phyloP scores from a whole-genome alignment of 345 rosid genomes.

The Brassica rapa region DNA sequence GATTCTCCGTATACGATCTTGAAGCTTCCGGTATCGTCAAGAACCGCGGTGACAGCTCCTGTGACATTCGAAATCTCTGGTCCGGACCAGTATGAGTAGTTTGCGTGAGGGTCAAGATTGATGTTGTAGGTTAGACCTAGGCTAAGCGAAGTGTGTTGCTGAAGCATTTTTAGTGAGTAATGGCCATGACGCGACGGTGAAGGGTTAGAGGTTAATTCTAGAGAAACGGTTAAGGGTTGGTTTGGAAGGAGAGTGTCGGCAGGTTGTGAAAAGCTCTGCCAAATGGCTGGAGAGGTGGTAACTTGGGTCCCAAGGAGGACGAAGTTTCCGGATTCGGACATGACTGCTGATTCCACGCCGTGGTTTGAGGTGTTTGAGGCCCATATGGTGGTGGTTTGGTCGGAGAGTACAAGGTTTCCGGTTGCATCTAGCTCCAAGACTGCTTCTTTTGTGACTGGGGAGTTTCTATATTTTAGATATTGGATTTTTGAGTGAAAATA shows the following conservation, averaged over 20 bases:
- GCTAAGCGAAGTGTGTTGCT: constrained; percentile 80
- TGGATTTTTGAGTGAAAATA: constrained; percentile 41
- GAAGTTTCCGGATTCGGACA: constrained; percentile 87
- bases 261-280: constrained; percentile 88
- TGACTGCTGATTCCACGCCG: constrained; percentile 52
- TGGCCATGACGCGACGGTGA: constrained; percentile 56
- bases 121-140: constrained; percentile 72
- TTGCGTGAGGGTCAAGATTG: constrained; percentile 46
- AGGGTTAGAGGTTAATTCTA: constrained; percentile 60
- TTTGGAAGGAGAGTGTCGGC: constrained; percentile 84
- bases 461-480: constrained; percentile 70
- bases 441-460: constrained; percentile 69
- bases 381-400: constrained; percentile 57
- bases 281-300: constrained; percentile 43
- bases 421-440: constrained; percentile 67
- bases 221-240: constrained; percentile 73
- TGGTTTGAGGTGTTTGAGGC: constrained; percentile 69
- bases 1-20: constrained; percentile 82
- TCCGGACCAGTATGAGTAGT: constrained; percentile 84
- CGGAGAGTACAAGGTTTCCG: constrained; percentile 74
- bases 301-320: constrained; percentile 47
- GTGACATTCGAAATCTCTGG: constrained; percentile 90
- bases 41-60: constrained; percentile 67
- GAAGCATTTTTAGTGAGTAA: constrained; percentile 82
- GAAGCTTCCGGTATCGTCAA: constrained; percentile 82